Evolutionary conservation across 2,329 filamentous ascomycete species (phyloP).

Genomic region (Fusarium clavum): DNA sequence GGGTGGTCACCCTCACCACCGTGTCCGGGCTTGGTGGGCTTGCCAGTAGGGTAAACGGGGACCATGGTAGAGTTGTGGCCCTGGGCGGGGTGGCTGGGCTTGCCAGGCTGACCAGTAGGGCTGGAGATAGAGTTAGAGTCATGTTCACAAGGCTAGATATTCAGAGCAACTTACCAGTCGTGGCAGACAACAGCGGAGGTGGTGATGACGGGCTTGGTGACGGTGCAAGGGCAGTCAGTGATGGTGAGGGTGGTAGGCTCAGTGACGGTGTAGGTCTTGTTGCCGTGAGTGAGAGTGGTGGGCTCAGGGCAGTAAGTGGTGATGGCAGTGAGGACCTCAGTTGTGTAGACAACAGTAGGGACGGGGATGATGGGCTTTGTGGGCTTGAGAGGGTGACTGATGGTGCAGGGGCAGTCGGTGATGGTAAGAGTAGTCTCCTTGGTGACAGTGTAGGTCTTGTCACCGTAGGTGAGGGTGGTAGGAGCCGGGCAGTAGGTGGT

Average conservation of each 20-base stretch:
- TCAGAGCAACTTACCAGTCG: slow-evolving; percentile 59
- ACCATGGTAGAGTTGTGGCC: slow-evolving; percentile 53
- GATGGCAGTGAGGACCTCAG: slow-evolving; percentile 39
- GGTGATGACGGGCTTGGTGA: slow-evolving; percentile 68
- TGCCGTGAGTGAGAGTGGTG: slow-evolving; percentile 51
- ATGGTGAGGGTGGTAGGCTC: slow-evolving; percentile 77
- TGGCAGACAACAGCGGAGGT: slow-evolving; percentile 65
- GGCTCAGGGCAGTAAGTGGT: slow-evolving; percentile 54
- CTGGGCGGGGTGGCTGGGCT: slow-evolving; percentile 42
- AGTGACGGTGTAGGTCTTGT: slow-evolving; percentile 74
- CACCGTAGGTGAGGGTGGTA: slow-evolving; percentile 72
- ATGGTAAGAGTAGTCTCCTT: slow-evolving; percentile 76
- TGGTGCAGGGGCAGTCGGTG: slow-evolving; percentile 77
- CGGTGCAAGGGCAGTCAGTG: slow-evolving; percentile 78
- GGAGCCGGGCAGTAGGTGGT: slow-evolving; percentile 79
- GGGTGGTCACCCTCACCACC: slow-evolving; percentile 24
- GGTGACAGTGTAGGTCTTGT: slow-evolving; percentile 76
- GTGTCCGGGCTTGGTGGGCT: slow-evolving; percentile 28
- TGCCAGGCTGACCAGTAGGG: slow-evolving; percentile 33
- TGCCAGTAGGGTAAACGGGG: slow-evolving; percentile 37
- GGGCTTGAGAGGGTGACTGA: slow-evolving; percentile 65
- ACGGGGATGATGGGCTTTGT: slow-evolving; percentile 28
- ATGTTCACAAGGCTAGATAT: slow-evolving; percentile 16
- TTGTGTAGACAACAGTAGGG: slow-evolving; percentile 24
- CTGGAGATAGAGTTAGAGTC: slow-evolving; percentile 29